Percentiles rank a stretch among this genome's conserved stretches.
phyloP scores from a whole-genome alignment of 2,329 filamentous ascomycete species.

The Epichloe coenophiala region DNA sequence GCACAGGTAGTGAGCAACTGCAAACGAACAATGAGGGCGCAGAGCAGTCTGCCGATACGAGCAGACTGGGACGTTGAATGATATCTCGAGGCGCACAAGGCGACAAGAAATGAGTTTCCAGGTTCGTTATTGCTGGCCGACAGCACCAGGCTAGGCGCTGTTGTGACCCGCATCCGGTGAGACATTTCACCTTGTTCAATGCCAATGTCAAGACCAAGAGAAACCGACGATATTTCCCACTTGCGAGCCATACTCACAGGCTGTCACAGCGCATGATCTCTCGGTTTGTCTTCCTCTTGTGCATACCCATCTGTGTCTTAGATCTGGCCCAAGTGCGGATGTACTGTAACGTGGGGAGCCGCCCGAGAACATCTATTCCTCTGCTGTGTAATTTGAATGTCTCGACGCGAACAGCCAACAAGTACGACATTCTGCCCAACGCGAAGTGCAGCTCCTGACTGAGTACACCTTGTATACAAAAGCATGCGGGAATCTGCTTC shows the following conservation, averaged over 20 bases:
- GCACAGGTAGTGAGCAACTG: too few species aligned
- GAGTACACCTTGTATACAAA: background rate
- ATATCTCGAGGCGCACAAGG: background rate
- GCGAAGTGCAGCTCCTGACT: background rate
- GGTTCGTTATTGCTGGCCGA: background rate
- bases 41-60: background rate
- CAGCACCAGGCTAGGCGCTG: background rate
- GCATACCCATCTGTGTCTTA: background rate
- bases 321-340: background rate
- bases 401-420: background rate
- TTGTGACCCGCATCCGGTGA: slow-evolving; percentile 1
- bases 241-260: background rate
- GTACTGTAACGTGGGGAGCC: background rate
- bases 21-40: background rate
- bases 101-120: background rate
- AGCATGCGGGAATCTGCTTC: background rate
- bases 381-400: background rate
- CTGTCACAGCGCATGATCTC: background rate
- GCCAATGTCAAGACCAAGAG: background rate
- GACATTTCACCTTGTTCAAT: background rate
- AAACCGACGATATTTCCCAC: background rate
- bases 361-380: background rate
- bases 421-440: background rate
- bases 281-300: background rate
- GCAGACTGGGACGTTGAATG: background rate